Evolutionary conservation across 768 basidiomycete species (phyloP).

Genomic region (Naganishia kalamii): DNA sequence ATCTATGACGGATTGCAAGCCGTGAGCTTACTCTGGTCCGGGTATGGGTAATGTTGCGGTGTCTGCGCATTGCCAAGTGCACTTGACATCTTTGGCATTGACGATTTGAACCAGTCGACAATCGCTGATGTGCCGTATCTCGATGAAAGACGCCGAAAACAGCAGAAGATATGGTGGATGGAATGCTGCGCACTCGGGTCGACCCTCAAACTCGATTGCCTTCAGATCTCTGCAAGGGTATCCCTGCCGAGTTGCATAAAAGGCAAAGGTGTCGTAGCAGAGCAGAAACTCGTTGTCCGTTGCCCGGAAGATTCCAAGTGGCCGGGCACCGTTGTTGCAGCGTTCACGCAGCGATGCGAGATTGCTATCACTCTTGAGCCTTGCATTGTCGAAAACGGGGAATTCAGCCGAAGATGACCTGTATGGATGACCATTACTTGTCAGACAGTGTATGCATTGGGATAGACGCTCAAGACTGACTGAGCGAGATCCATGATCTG

Average conservation of each 20-base stretch:
- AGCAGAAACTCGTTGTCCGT: constrained; percentile 82
- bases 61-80: constrained; percentile 78
- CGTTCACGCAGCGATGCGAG: constrained; percentile 67
- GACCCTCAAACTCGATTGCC: constrained; percentile 91
- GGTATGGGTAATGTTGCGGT: constrained; percentile 46
- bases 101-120: constrained; percentile 46
- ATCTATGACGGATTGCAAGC: not conserved
- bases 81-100: constrained; percentile 54
- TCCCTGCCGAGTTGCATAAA: constrained; percentile 89
- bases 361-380: constrained; percentile 58
- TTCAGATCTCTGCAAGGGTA: constrained; percentile 63
- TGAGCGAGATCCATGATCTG: constrained; percentile 95
- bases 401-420: constrained; percentile 86
- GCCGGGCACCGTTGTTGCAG: constrained; percentile 65
- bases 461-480: constrained; percentile 51
- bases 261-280: constrained; percentile 64
- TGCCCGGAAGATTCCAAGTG: constrained; percentile 82
- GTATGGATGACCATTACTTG: not conserved
- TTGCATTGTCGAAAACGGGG: constrained; percentile 54
- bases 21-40: constrained; percentile 46
- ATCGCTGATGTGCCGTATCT: constrained; percentile 63
- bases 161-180: constrained; percentile 82
- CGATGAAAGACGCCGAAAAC: constrained; percentile 83
- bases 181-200: constrained; percentile 77
- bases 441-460: not conserved